phyloP scores from a whole-genome alignment of 78 protist species.

The Isochrysis galbana region DNA sequence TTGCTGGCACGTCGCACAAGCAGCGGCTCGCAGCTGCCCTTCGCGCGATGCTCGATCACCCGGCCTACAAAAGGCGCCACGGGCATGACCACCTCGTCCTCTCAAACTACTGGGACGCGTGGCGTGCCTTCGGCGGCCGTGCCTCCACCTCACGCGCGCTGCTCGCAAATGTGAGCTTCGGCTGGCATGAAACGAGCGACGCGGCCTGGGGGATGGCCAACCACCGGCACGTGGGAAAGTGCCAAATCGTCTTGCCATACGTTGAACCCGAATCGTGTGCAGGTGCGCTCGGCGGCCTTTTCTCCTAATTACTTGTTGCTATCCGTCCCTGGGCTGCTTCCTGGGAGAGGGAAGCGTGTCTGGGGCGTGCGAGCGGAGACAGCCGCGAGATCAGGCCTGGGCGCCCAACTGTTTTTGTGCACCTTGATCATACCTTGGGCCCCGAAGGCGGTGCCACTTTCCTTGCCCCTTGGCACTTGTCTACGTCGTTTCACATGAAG shows the following conservation, averaged over 20 bases:
- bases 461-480: too few species aligned
- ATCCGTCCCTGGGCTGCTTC: too few species aligned
- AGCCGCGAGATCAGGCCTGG: too few species aligned
- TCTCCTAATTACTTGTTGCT: not conserved
- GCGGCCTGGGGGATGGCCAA: not conserved
- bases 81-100: not conserved
- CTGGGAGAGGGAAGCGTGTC: too few species aligned
- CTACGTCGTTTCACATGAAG: too few species aligned
- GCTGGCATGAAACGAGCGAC: not conserved
- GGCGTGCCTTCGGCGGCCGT: not conserved
- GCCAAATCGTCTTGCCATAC: not conserved
- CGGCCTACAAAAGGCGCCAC: not conserved
- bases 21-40: not conserved
- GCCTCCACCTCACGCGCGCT: not conserved
- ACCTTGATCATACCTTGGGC: too few species aligned
- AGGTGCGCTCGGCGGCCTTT: not conserved
- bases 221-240: not conserved
- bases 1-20: not conserved
- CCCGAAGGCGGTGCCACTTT: too few species aligned
- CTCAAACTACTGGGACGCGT: conserved; percentile 9
- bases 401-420: too few species aligned
- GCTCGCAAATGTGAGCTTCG: not conserved
- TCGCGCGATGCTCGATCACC: not conserved
- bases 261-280: not conserved
- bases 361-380: too few species aligned